These are phyloP conservation scores for Phellinidium pouzarii DNA, from an alignment of 1,284 basidiomycete species.

Conservation along the genomic window DNA sequence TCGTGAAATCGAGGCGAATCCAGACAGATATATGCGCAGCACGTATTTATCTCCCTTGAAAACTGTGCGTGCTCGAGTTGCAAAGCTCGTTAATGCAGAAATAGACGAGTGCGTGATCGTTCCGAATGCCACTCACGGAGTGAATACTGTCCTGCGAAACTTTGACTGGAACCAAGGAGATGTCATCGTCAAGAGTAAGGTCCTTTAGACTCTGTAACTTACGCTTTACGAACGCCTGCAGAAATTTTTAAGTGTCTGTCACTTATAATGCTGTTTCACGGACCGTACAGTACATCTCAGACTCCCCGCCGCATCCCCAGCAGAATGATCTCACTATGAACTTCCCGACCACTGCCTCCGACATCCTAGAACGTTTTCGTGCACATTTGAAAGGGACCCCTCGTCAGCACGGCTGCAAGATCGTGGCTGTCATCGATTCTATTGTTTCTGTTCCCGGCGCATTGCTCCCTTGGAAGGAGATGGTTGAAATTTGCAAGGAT, in stretches of 20 bases:
- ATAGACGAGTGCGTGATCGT: conserved; percentile 62
- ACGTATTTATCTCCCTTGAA: conserved; percentile 34
- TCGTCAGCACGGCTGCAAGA: conserved; percentile 34
- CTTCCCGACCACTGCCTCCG: conserved; percentile 60
- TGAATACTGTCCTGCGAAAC: conserved; percentile 62
- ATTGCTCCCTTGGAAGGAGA: conserved; percentile 72
- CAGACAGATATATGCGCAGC: conserved; percentile 56
- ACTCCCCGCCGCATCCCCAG: conserved; percentile 47
- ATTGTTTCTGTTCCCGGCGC: conserved; percentile 70
- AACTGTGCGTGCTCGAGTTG: conserved; percentile 43
- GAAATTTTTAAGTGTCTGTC: conserved; percentile 42
- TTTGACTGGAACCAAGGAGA: conserved; percentile 49
- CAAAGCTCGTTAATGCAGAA: conserved; percentile 53
- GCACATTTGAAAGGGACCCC: conserved; percentile 32
- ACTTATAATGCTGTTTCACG: conserved; percentile 60
- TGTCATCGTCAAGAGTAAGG: conserved; percentile 41
- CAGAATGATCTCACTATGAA: conserved; percentile 44
- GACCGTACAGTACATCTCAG: conserved; percentile 53
- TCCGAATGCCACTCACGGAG: conserved; percentile 57
- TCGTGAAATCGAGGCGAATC: conserved; percentile 48
- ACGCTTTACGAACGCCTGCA: background rate
- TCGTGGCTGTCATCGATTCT: conserved; percentile 71
- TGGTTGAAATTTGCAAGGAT: conserved; percentile 64
- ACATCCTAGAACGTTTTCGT: conserved; percentile 52
- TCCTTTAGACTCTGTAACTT: background rate